Evolutionary conservation across 140 eudicot genomes (phyloP), one percentile per base, ranked within the genome.

Genomic region (Ambrosia hybrid): DNA sequence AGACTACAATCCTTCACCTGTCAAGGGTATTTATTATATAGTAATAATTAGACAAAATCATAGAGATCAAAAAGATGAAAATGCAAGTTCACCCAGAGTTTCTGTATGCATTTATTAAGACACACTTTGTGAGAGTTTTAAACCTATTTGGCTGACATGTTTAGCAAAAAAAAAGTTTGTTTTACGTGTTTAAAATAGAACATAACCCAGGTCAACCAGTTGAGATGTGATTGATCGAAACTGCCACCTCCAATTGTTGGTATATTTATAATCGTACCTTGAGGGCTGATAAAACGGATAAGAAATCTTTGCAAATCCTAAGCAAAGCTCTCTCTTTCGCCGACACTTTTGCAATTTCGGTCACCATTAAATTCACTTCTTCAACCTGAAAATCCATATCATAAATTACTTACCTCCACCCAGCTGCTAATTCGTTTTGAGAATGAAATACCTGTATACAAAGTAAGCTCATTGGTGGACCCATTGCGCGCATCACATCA

Each of bases 1-100:
- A 89, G 73, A 72, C 93, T 89, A 81, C 84, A 84, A 65, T 87
- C 85, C 77, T 71, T 85, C 74, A 84, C 91, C 96, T 89, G 88
- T 60, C 58, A 45, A 73, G 64, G 57, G 60, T 21, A 21, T 21
- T 21, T 56, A 53, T 16, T 15, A 9, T 45, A 5, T 26, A 9
- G 74, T 53, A n/a, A 30, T 72, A n/a, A 30, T 72, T 53, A 41
- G 57, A 64, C 72, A 63, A 4, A 11, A n/a, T 4, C 21, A 16
- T 12, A 4, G 6, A 45, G 9, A 4, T 16, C 59, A 10, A 6
- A 4, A 11, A 67, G 11, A 41, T 41, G 12, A 49, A 6, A 3
- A 1, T 59, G 65, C 65, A 57, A 16, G 63, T 57, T 26, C 4
- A 16, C 13, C 13, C 26, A 57, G 21, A 21, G 38, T 21, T 57